Conservation (phyloP, 306 rosid species). For the Geum urbanum region DNA sequence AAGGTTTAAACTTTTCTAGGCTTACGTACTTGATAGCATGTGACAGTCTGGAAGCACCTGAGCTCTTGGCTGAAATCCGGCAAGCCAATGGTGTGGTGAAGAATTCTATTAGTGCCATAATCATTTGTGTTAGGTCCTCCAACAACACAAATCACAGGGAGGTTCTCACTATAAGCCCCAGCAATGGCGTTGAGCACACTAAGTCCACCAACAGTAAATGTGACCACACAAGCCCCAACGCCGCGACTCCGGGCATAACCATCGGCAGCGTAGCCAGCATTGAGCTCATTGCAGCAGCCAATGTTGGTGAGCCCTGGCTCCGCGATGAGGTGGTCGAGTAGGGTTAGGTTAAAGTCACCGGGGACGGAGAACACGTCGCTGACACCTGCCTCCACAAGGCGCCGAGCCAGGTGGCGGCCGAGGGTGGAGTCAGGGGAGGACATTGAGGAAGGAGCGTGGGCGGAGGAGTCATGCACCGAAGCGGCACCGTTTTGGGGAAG, state of each 20-base stretch:
- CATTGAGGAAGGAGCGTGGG: slow-evolving; percentile 9
- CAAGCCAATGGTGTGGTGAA: slow-evolving; percentile 50
- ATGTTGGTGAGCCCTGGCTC: slow-evolving; percentile 39
- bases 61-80: slow-evolving; percentile 44
- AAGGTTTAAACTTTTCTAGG: not conserved
- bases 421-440: slow-evolving; percentile 29
- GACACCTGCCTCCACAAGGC: slow-evolving; percentile 38
- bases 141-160: slow-evolving; percentile 43
- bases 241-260: slow-evolving; percentile 41
- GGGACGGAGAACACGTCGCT: slow-evolving; percentile 41
- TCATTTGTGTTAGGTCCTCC: slow-evolving; percentile 50
- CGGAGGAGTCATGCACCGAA: slow-evolving; percentile 16
- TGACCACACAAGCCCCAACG: slow-evolving; percentile 45
- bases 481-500: slow-evolving; percentile 21
- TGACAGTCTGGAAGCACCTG: slow-evolving; percentile 46
- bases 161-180: slow-evolving; percentile 52
- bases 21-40: slow-evolving; percentile 40
- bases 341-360: slow-evolving; percentile 46
- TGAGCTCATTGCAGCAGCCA: slow-evolving; percentile 54
- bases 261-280: slow-evolving; percentile 47
- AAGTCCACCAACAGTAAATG: slow-evolving; percentile 50
- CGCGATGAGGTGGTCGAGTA: slow-evolving; percentile 44
- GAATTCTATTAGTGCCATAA: slow-evolving; percentile 43
- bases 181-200: slow-evolving; percentile 49
- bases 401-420: slow-evolving; percentile 43